Evolutionary conservation across 257 asterid species (phyloP), one percentile per base, ranked within the genome.

Genomic region (Eustoma russellianum): DNA sequence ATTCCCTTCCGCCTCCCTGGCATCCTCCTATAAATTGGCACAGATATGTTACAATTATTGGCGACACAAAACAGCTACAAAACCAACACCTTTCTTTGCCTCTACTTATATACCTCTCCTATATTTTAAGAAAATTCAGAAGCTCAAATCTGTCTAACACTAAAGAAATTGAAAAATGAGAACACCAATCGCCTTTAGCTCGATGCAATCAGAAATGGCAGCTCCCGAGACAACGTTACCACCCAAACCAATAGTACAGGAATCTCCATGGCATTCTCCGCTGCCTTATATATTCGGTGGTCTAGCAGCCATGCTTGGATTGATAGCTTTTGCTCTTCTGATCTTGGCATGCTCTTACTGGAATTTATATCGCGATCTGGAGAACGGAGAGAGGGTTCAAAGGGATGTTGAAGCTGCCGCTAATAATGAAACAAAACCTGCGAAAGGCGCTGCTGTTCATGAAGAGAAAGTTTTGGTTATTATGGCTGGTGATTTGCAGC

Each of bases 201-300:
- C 46, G 13, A 14, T 9, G 28, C 41, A 17, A 6, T 51, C 57
- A 16, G 65, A 77, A 59, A 62, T 77, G 53, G 18, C 67, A 69
- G 55, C 75, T 3, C 57, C 85, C 2, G 68, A 64, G 74, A 53
- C 79, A 17, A 69, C 85, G 18, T 78, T 81, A 65, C 46, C 86
- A 16, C 79, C 83, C 43, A 79, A 83, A 48, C 70, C 80, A 38
- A 38, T 75, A 56, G 41, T 55, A 49, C 77, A 71, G 28, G 67
- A 62, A 14, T 79, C 86, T 7, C 82, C 80, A 47, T 78, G 91
- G 91, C 86, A 76, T 74, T 79, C 91, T 44, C 84, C 91, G 0
- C 69, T 82, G 34, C 91, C 91, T 6, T 82, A 82, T 76, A 75
- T 82, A 53, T 80, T 80, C 62, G 88, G 84, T 4, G 88, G 88